phyloP scores from a whole-genome alignment of 345 rosid genomes.

The Eucalyptus melliodora region DNA sequence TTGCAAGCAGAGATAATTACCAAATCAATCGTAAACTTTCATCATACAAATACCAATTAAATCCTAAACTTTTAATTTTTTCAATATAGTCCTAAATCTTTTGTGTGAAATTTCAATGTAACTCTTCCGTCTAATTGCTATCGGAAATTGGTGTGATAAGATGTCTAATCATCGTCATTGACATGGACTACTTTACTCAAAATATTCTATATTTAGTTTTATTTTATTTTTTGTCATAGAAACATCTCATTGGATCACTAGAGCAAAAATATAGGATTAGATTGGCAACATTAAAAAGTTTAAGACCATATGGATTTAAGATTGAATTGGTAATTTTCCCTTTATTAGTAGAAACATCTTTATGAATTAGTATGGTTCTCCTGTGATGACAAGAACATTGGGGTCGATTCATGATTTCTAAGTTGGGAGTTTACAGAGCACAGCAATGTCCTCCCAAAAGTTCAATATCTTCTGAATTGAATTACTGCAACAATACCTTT shows the following conservation, averaged over 20 bases:
- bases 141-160: neutral
- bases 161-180: neutral
- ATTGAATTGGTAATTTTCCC: neutral
- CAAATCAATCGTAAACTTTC: neutral
- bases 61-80: neutral
- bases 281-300: neutral
- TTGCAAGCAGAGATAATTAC: neutral
- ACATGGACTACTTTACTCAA: neutral
- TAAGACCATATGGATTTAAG: neutral
- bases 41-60: neutral
- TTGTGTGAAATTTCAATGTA: neutral
- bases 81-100: neutral
- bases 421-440: neutral
- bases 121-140: rapidly evolving
- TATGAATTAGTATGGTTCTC: too few relatives aligned
- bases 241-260: too few relatives aligned
- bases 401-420: neutral
- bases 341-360: too few relatives aligned
- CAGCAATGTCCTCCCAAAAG: neutral
- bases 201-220: neutral
- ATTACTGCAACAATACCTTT: neutral
- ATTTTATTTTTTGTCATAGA: too few relatives aligned
- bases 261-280: neutral
- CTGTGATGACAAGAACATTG: neutral
- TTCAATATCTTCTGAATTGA: neutral